Base-by-base conservation (phyloP, 1,284 basidiomycete genomes). In the Boletus subluridellus region DNA sequence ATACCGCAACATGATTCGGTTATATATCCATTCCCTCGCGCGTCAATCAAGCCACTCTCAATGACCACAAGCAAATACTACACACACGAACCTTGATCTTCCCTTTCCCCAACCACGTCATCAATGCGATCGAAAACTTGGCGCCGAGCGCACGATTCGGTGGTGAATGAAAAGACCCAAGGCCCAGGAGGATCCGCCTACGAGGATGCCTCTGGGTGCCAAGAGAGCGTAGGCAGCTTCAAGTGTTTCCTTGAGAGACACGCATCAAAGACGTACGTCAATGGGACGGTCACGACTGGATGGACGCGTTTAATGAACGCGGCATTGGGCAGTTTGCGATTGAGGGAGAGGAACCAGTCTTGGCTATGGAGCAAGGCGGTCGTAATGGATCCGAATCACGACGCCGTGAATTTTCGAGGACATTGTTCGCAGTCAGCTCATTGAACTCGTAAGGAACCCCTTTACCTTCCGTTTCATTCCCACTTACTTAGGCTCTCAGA, bases 361-460 rank as follows among this genome's bases (percentile, higher is more conserved):
- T 21, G 21, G 21, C 21, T 21, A 21, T 21, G 21, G 21, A 21
- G 21, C 21, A 21, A 21, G 21, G 21, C 21, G 21, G 21, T 21
- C 21, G 21, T 21, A 21, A 21, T 21, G 69, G 93, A 97, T 60
- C 93, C 95, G 0, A 84, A 89, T 55, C 80, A 83, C 8, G 93
- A 95, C 56, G 95, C 95, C 0, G 90, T 95, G 6, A 90, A 90
- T 65, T 82, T 96, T 99, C 11, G 95, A 98, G 74, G 95, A 99
- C 72, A 94, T 98, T 58, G 92, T 98, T n/a, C 84, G 93, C 37
- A 84, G 90, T 59, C 95, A 98, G 66, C 83, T 98, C 52, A 91
- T 95, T 59, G 95, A 98, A 73, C 86, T 98, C 63, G 94, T 95
- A 60, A 59, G 86, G 65, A 15, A 21, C 9, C 2, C 8, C 17